phyloP scores from a whole-genome alignment of 495 filamentous ascomycete species.

The Pseudomonodictys pantanalensis region DNA sequence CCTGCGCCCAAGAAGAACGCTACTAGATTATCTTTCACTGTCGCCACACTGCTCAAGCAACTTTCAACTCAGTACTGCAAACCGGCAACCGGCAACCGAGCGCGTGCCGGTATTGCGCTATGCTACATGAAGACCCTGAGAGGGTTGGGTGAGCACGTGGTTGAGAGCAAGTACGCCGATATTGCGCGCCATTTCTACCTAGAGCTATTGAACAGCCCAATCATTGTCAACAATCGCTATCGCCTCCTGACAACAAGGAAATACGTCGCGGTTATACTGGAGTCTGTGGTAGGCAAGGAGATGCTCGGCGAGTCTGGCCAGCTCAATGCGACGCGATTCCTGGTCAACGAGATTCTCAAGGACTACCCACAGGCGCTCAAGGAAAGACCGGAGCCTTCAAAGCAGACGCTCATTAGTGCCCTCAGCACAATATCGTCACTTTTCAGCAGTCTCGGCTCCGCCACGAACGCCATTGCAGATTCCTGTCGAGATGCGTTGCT shows the following conservation, averaged over 20 bases:
- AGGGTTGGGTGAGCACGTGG: slow-evolving; percentile 67
- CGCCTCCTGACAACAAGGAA: slow-evolving; percentile 80
- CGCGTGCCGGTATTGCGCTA: slow-evolving; percentile 77
- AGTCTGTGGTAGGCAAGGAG: slow-evolving; percentile 75
- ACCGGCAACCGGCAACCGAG: slow-evolving; percentile 72
- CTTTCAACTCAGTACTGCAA: slow-evolving; percentile 80
- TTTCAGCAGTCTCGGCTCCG: slow-evolving; percentile 76
- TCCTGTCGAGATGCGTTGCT: slow-evolving; percentile 79
- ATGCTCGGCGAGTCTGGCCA: slow-evolving; percentile 88
- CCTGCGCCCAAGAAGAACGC: slow-evolving; percentile 69
- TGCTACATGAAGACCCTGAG: slow-evolving; percentile 81
- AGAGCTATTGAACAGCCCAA: slow-evolving; percentile 74
- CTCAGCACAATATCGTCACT: slow-evolving; percentile 78
- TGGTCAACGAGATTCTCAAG: slow-evolving; percentile 87
- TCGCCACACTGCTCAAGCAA: slow-evolving; percentile 76
- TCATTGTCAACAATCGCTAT: slow-evolving; percentile 80
- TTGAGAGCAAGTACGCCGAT: slow-evolving; percentile 74
- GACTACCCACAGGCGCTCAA: slow-evolving; percentile 93
- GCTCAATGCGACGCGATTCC: slow-evolving; percentile 69
- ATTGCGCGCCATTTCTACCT: slow-evolving; percentile 78
- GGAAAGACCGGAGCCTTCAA: slow-evolving; percentile 84
- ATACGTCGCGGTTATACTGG: slow-evolving; percentile 78
- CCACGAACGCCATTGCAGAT: slow-evolving; percentile 72
- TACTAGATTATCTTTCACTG: slow-evolving; percentile 64
- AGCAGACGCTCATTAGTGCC: slow-evolving; percentile 75